Base-by-base conservation (phyloP, 2,329 filamentous ascomycete species). In the Paradendryphiella salina region DNA sequence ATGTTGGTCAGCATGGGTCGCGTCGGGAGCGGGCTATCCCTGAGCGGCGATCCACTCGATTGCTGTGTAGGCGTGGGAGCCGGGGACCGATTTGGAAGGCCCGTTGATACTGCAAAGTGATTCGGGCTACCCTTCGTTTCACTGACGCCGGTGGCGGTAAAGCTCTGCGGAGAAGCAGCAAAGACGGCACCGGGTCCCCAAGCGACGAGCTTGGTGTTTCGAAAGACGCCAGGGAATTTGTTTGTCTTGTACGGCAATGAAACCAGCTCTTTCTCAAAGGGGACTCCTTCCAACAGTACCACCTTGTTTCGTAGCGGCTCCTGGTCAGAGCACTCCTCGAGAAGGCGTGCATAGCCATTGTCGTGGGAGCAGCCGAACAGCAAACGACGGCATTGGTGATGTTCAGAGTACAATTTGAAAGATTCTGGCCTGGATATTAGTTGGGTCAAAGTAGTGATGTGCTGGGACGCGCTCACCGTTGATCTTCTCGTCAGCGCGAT, bases 311-410 rank as follows among this genome's bases (percentile, higher is more conserved):
- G 65, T 17, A 78, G 73, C 35, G 76, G 69, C 14, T 72, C 59
- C 46, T 82, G 77, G 50, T 73, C 70, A 39, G 75, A 65, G 42
- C 77, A 76, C 28, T 80, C 75, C 61, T 82, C 77, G 9, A 86
- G 71, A 29, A 80, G 70, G 9, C 75, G 73, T 18, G 78, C 77
- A 65, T 83, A 85, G 17, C 79, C 76, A 47, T 78, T 78, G 67
- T 82, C 80, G 51, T 82, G 79, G 11, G 80, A 81, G 66, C 82
- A 84, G 7, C 82, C 84, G 29, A 86, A 74, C 40, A 85, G 73
- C 44, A 86, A 78, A 48, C 84, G 82, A 45, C 81, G 82, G 63
- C 83, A 86, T 59, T 84, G 82, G 55, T 77, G 80, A 59, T 85
- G 80, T 67, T 80, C 75, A 42, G 83, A 71, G 66, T 80, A 77